Conservation (phyloP, 2,329 filamentous ascomycete species). For the Fusarium verticillioides region DNA sequence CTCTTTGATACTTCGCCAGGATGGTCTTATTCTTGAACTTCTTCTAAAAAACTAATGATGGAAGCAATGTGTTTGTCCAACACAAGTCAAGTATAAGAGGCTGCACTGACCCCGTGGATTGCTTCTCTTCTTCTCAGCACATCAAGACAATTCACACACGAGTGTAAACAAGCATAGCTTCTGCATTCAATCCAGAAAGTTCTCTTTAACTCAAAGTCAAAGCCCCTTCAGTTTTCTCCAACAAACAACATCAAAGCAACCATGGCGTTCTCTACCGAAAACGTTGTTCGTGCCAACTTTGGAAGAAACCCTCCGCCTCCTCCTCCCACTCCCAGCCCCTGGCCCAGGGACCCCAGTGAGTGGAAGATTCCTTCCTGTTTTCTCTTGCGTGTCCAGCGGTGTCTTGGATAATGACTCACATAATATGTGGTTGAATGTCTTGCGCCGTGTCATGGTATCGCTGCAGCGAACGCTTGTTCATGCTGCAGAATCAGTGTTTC, state of each 20-base stretch:
- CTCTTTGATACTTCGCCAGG: background rate
- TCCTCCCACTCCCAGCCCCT: constrained; percentile 11
- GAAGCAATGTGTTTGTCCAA: background rate
- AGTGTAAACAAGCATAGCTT: background rate
- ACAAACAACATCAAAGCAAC: background rate
- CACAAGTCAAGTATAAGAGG: constrained; percentile 16
- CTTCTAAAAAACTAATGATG: background rate
- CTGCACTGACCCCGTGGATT: background rate
- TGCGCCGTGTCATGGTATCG: constrained; percentile 21
- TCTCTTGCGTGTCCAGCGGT: background rate
- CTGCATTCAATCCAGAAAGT: background rate
- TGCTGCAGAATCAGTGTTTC: constrained; percentile 5
- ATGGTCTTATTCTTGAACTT: background rate
- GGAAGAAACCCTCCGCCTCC: constrained; percentile 14
- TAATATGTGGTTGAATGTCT: constrained; percentile 1
- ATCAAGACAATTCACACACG: constrained; percentile 1
- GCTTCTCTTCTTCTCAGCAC: background rate
- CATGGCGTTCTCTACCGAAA: constrained; percentile 17
- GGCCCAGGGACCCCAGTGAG: constrained; percentile 32
- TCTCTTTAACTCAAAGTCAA: background rate
- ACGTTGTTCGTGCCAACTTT: background rate
- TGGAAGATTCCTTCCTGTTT: background rate
- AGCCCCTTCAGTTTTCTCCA: background rate
- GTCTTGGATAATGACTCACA: background rate
- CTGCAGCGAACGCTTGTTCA: constrained; percentile 10